Conservation (phyloP, 805 yeast species). For the Lipomyces lipofer region DNA sequence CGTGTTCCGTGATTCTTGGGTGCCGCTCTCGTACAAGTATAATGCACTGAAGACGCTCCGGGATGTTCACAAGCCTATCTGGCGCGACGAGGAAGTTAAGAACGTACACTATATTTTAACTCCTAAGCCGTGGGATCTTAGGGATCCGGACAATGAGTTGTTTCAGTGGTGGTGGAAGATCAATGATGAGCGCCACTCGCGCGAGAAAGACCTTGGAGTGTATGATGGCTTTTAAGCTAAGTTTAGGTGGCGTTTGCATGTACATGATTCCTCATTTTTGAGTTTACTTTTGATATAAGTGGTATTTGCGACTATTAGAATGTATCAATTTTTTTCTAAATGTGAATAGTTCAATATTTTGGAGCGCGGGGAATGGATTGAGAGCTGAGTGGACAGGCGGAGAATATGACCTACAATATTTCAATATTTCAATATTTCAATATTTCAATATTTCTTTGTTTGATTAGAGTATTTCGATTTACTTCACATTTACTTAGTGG, state of each 20-base stretch:
- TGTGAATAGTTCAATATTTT: too few species aligned
- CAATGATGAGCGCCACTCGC: slow-evolving; percentile 43
- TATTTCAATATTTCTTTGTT: background rate
- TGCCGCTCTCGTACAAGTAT: slow-evolving; percentile 53
- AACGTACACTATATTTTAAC: slow-evolving; percentile 58
- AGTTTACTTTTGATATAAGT: too few species aligned
- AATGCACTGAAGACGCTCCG: slow-evolving; percentile 58
- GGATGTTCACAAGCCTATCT: slow-evolving; percentile 47
- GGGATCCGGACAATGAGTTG: slow-evolving; percentile 39
- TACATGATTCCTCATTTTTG: too few species aligned
- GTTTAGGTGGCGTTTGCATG: too few species aligned
- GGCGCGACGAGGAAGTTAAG: slow-evolving; percentile 52
- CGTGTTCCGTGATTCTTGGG: slow-evolving; percentile 53
- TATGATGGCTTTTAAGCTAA: slow-evolving; percentile 31
- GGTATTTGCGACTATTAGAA: too few species aligned
- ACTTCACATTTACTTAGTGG: background rate
- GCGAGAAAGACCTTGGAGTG: slow-evolving; percentile 22
- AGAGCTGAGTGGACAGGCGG: too few species aligned
- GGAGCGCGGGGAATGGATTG: too few species aligned
- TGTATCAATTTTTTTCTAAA: too few species aligned
- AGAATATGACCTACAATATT: too few species aligned
- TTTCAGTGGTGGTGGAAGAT: slow-evolving; percentile 54
- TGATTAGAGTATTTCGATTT: background rate
- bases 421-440: background rate
- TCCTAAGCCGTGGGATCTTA: slow-evolving; percentile 63